Conservation (phyloP, 441 rosid species). For the Hura crepitans region DNA sequence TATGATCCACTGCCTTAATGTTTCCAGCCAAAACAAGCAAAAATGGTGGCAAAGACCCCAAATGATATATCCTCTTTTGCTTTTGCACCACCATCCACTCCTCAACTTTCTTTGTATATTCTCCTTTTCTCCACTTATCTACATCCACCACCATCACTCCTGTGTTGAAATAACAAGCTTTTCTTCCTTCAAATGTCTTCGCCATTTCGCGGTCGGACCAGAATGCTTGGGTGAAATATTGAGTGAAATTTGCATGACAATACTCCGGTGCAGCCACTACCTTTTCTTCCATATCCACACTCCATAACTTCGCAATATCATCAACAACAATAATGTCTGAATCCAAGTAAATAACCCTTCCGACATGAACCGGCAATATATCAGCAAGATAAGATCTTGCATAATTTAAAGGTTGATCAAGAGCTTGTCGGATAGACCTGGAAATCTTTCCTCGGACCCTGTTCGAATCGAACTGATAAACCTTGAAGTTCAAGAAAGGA, state of each 20-base stretch:
- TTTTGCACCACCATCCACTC: constrained; percentile 72
- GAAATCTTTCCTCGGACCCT: constrained; percentile 32
- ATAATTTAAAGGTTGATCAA: constrained; percentile 56
- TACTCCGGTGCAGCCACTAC: constrained; percentile 72
- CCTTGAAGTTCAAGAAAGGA: constrained; percentile 54
- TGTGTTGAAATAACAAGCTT: constrained; percentile 68
- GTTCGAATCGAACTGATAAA: constrained; percentile 25
- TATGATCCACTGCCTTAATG: constrained; percentile 58
- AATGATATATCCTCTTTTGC: constrained; percentile 54
- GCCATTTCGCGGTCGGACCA: constrained; percentile 49
- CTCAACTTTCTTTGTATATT: constrained; percentile 47
- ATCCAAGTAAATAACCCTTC: constrained; percentile 59
- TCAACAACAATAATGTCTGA: constrained; percentile 74
- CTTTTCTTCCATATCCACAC: constrained; percentile 43
- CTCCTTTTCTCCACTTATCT: constrained; percentile 56
- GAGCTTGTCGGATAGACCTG: constrained; percentile 30
- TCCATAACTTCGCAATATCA: constrained; percentile 56
- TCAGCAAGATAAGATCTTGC: constrained; percentile 67
- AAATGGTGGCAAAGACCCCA: constrained; percentile 77
- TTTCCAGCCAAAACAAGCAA: constrained; percentile 63
- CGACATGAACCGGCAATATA: constrained; percentile 40
- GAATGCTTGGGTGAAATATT: constrained; percentile 50
- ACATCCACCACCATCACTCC: constrained; percentile 76
- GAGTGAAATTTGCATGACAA: constrained; percentile 60
- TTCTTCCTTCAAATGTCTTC: constrained; percentile 44